phyloP scores from a whole-genome alignment of 2,329 filamentous ascomycete species.

The Arthrobotrys entomopaga region DNA sequence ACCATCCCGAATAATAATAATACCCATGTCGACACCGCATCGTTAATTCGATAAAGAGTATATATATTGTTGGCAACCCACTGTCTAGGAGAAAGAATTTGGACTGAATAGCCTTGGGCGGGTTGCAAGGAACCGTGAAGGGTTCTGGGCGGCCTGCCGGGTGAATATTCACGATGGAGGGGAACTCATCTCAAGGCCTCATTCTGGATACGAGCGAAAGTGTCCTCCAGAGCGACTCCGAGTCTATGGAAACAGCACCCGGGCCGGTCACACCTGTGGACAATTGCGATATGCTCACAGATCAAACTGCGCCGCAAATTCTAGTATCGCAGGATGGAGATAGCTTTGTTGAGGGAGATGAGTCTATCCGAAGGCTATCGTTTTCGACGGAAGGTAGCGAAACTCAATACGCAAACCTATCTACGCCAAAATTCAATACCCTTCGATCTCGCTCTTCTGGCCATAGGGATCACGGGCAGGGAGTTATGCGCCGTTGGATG shows the following conservation, averaged over 20 bases:
- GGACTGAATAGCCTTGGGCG: no score
- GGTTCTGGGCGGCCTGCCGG: not conserved
- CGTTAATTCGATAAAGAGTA: conserved; percentile 6
- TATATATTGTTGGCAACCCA: not conserved
- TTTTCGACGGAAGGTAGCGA: conserved; percentile 52
- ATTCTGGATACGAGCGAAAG: conserved; percentile 27
- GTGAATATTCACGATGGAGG: conserved; percentile 31
- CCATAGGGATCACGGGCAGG: conserved; percentile 30
- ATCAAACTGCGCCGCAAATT: conserved; percentile 38
- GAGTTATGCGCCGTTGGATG: conserved; percentile 53
- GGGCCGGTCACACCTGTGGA: conserved; percentile 40
- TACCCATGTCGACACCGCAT: conserved; percentile 25
- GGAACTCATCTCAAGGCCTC: conserved; percentile 14
- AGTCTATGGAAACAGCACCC: conserved; percentile 43
- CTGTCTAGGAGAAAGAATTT: not conserved
- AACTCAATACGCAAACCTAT: conserved; percentile 26
- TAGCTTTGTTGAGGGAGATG: conserved; percentile 36
- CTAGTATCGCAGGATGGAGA: conserved; percentile 47
- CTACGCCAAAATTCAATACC: conserved; percentile 41
- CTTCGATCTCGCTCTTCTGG: conserved; percentile 41
- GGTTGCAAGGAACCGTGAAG: not conserved
- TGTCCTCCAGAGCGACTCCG: conserved; percentile 40
- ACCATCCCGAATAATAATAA: not conserved
- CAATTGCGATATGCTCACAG: conserved; percentile 6
- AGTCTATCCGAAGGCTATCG: conserved; percentile 42